These are phyloP conservation scores for Iris macrosiphon DNA, from an alignment of 106 monocot genomes.

Conservation along the genomic window DNA sequence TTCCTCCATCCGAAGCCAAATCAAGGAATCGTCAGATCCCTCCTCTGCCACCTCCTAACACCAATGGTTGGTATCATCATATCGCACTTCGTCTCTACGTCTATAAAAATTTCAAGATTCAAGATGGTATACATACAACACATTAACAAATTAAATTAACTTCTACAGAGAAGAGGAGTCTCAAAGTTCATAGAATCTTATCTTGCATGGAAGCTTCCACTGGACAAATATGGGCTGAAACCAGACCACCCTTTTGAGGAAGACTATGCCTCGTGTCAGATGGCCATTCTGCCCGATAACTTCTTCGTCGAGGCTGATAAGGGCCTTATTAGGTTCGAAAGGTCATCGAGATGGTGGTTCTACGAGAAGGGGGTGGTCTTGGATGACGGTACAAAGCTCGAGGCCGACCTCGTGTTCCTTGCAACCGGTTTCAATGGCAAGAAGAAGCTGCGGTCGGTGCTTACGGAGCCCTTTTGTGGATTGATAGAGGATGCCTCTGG, in stretches of 20 bases:
- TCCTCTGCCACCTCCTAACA: constrained; percentile 31
- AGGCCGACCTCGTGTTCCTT: constrained; percentile 73
- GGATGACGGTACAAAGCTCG: constrained; percentile 55
- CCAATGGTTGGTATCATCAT: too few relatives aligned
- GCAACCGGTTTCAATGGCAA: constrained; percentile 85
- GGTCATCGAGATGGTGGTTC: constrained; percentile 52
- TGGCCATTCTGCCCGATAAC: constrained; percentile 78
- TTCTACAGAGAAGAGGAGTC: constrained; percentile 45
- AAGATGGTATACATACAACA: too few relatives aligned
- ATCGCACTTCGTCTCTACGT: too few relatives aligned
- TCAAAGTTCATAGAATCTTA: constrained; percentile 83
- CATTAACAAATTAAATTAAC: too few relatives aligned
- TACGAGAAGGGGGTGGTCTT: constrained; percentile 59
- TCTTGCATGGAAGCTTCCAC: constrained; percentile 61
- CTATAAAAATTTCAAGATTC: too few relatives aligned
- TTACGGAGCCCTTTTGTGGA: constrained; percentile 48
- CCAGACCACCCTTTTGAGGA: constrained; percentile 78
- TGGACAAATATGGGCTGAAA: constrained; percentile 59
- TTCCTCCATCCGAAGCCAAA: constrained; percentile 52
- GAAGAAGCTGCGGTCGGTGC: constrained; percentile 56
- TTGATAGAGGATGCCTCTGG: constrained; percentile 35
- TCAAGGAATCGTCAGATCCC: constrained; percentile 40
- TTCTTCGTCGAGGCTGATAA: constrained; percentile 71
- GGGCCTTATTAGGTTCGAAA: constrained; percentile 57
- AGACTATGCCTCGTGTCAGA: constrained; percentile 84